phyloP scores from a whole-genome alignment of 306 rosid genomes.

The Abrus precatorius region DNA sequence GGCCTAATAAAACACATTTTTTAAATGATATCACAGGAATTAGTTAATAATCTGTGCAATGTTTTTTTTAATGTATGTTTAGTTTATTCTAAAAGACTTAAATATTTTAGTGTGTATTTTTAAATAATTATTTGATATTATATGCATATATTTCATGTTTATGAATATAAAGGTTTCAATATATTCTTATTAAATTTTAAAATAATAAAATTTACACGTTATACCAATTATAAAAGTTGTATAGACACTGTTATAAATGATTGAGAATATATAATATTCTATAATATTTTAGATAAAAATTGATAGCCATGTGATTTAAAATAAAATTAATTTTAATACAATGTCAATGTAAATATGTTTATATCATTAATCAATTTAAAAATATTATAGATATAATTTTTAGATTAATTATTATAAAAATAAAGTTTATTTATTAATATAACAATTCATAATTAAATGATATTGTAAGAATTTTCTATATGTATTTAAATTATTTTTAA shows the following conservation, averaged over 20 bases:
- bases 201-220: background rate
- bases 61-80: background rate
- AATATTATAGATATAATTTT: too few species aligned
- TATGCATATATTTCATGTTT: background rate
- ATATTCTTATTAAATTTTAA: background rate
- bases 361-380: too few species aligned
- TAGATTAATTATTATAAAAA: too few species aligned
- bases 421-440: too few species aligned
- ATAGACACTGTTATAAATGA: background rate
- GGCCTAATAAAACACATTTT: conserved; percentile 2
- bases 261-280: background rate
- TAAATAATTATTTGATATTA: background rate
- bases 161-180: background rate
- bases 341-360: too few species aligned
- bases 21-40: background rate
- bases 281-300: background rate
- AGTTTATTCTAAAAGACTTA: background rate
- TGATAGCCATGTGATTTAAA: background rate
- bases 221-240: background rate
- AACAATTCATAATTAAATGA: too few species aligned
- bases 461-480: too few species aligned
- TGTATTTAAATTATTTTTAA: too few species aligned
- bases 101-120: background rate
- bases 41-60: background rate
- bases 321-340: too few species aligned